These are phyloP conservation scores for Tulasnella sp. DNA, from an alignment of 768 basidiomycete species.

Conservation along the genomic window DNA sequence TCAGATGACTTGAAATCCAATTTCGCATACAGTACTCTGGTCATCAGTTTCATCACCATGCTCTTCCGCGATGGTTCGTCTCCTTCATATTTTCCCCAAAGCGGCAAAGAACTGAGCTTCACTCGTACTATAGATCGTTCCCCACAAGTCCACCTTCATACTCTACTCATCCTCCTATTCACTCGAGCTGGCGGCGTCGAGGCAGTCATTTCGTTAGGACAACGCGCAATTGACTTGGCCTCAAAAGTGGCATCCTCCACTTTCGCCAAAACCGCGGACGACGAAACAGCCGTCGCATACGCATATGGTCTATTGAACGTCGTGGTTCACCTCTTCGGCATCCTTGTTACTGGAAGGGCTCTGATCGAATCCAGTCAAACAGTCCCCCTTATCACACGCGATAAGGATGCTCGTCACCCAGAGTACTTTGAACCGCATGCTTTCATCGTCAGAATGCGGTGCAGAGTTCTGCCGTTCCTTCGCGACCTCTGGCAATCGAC, in stretches of 20 bases:
- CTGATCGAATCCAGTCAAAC: constrained; percentile 84
- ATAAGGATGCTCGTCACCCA: constrained; percentile 64
- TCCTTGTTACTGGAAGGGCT: constrained; percentile 66
- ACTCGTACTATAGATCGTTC: constrained; percentile 51
- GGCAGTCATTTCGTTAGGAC: constrained; percentile 48
- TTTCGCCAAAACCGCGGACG: constrained; percentile 45
- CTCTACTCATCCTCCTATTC: constrained; percentile 67
- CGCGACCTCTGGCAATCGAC: constrained; percentile 65
- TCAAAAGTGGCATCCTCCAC: constrained; percentile 37
- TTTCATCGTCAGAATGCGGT: constrained; percentile 73
- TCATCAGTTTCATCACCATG: constrained; percentile 40
- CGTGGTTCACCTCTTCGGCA: constrained; percentile 60
- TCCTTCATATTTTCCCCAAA: constrained; percentile 5
- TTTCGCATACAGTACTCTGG: constrained; percentile 42
- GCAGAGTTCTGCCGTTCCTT: constrained; percentile 54
- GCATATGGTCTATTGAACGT: constrained; percentile 76
- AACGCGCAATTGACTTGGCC: constrained; percentile 44
- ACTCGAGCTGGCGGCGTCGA: constrained; percentile 60
- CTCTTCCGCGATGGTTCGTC: constrained; percentile 49
- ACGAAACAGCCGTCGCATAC: constrained; percentile 56
- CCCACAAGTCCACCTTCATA: constrained; percentile 62
- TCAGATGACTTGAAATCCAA: constrained; percentile 33
- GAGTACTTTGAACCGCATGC: constrained; percentile 79
- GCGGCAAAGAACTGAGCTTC: neutral
- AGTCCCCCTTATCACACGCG: constrained; percentile 51